Evolutionary conservation across 164 flowering plant genomes (phyloP).

Genomic region (Amborella trichopoda): DNA sequence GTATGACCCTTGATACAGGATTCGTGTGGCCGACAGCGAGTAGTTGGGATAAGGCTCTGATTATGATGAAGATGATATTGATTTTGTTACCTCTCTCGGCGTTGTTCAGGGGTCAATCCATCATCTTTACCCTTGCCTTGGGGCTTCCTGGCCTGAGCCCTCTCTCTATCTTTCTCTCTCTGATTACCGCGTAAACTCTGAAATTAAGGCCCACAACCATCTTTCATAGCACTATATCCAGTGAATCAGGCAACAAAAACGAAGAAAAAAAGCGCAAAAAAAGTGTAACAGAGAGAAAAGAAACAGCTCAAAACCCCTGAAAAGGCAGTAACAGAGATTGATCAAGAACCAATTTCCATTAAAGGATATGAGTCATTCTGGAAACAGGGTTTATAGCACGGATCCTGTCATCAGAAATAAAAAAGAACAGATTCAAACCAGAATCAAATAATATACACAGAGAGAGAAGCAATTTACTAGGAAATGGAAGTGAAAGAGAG

Average conservation of each 20-base stretch:
- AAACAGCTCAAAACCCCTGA: background rate
- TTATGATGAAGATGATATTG: no score
- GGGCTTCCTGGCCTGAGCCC: slow-evolving; percentile 28
- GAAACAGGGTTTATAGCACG: background rate
- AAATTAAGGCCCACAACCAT: slow-evolving; percentile 13
- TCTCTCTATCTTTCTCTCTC: slow-evolving; percentile 42
- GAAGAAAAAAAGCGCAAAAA: background rate
- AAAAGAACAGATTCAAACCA: background rate
- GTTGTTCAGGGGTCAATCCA: slow-evolving; percentile 62
- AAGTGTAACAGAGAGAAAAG: background rate
- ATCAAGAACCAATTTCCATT: background rate
- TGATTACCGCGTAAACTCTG: slow-evolving; percentile 29
- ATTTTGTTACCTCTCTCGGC: slow-evolving; percentile 72
- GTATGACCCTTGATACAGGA: no score
- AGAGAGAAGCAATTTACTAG: no score
- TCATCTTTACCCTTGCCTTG: slow-evolving; percentile 29
- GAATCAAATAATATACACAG: no score
- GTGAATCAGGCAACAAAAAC: background rate
- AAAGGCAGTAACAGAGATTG: background rate
- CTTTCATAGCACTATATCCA: background rate
- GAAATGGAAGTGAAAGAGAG: no score
- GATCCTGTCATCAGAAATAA: background rate
- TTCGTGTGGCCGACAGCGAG: no score
- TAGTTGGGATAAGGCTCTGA: no score
- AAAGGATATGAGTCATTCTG: slow-evolving; percentile 19